Evolutionary conservation across 148 eudicot species (phyloP), one percentile per base, ranked within the genome.

Genomic region (Vaccinium corymbosum): DNA sequence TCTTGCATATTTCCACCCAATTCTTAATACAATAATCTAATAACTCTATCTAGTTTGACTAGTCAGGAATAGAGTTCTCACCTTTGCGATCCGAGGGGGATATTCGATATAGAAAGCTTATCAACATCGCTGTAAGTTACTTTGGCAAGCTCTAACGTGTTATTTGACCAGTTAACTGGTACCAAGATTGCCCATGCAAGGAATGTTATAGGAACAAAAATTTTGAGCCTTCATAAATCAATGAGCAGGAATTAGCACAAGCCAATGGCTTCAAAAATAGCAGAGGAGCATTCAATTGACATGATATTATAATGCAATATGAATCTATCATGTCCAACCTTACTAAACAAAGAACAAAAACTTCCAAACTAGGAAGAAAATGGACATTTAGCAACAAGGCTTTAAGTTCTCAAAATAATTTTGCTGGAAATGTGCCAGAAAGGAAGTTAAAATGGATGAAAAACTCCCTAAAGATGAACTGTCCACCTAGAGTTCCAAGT

Each of bases 41-140:
- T 27, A 59, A 61, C 82, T 61, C 53, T n/a, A 61, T 38, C 19
- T 55, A 20, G 77, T 32, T 11, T 82, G 59, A 17, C 19, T 52
- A 25, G 42, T 20, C n/a, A 32, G 19, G 25, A 16, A 76, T 48
- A 48, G 78, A 57, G 3, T 71, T 64, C 91, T 75, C 51, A 95
- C 99, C 95, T 95, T 74, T 80, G 87, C 61, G 99, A 95, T 62
- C 76, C 83, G 50, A 76, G 89, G 3, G 93, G 98, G 84, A 97
- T 81, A 85, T 97, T 97, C 64, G 98, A 93, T 83, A 97, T 90
- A 32, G 99, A 95, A 80, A 97, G 92, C 92, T 91, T 92, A 90
- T 97, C 99, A 79, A 97, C 91, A 72, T 81, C 20, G 80, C 91
- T 94, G 91, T 75, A 94, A 74, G 84, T 85, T 78, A 88, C 88